Percentiles rank a stretch among this genome's conserved stretches.
phyloP scores from a whole-genome alignment of 805 yeast genomes.

The Teunomyces tritomae region DNA sequence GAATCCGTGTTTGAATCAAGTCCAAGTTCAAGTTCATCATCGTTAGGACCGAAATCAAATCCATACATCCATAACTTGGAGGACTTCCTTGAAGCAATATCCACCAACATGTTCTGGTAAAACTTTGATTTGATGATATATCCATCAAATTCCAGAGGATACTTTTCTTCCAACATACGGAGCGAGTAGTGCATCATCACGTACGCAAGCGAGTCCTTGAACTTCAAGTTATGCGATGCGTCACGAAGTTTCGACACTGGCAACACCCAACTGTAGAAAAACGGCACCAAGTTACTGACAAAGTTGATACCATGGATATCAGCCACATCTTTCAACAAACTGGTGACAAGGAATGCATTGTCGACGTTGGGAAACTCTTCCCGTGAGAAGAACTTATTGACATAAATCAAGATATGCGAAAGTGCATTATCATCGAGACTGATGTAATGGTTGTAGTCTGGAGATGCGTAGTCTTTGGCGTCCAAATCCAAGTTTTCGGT shows the following conservation, averaged over 20 bases:
- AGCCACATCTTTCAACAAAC: slow-evolving; percentile 19
- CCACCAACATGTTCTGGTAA: slow-evolving; percentile 15
- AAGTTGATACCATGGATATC: slow-evolving; percentile 46
- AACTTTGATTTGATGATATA: slow-evolving; percentile 21
- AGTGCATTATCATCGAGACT: slow-evolving; percentile 41
- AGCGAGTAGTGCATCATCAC: slow-evolving; percentile 23
- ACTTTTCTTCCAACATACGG: slow-evolving; percentile 26
- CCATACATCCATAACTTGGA: slow-evolving; percentile 28
- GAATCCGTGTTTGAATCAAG: no score
- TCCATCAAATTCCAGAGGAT: slow-evolving; percentile 19
- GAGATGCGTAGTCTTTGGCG: slow-evolving; percentile 22
- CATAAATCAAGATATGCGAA: slow-evolving; percentile 34
- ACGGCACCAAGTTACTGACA: slow-evolving; percentile 43
- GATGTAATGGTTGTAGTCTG: slow-evolving; percentile 44
- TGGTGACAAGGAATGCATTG: slow-evolving; percentile 20
- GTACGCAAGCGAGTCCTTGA: slow-evolving; percentile 35
- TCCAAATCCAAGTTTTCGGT: slow-evolving; percentile 14
- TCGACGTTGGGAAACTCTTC: slow-evolving; percentile 22
- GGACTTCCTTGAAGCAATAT: slow-evolving; percentile 24
- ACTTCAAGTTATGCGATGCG: slow-evolving; percentile 9
- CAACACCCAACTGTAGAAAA: slow-evolving; percentile 44
- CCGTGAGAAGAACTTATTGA: slow-evolving; percentile 30
- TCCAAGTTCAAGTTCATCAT: slow-evolving; percentile 3
- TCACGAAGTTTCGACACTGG: slow-evolving; percentile 10
- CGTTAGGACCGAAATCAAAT: slow-evolving; percentile 14